phyloP scores from a whole-genome alignment of 2,329 filamentous ascomycete species.

The Trichophyton schoenleinii region DNA sequence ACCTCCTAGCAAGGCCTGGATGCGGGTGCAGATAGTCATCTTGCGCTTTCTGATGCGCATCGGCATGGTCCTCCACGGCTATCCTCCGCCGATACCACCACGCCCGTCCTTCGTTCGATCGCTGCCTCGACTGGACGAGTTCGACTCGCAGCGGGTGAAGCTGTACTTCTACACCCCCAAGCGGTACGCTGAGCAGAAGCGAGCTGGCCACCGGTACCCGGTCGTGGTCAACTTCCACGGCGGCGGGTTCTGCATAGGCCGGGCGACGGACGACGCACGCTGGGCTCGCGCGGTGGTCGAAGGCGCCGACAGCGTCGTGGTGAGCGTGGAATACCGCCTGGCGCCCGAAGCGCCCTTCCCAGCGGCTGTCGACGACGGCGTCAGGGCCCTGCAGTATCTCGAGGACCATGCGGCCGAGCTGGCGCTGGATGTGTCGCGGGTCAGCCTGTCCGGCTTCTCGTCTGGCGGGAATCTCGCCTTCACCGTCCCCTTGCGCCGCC shows the following conservation, averaged over 20 bases:
- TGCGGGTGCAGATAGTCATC: conserved; percentile 47
- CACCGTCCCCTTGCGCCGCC: conserved; percentile 47
- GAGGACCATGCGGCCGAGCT: conserved; percentile 44
- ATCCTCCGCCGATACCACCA: conserved; percentile 49
- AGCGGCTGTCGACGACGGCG: conserved; percentile 43
- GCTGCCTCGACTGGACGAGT: conserved; percentile 35
- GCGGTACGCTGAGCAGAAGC: conserved; percentile 22
- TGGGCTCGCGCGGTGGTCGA: conserved; percentile 47
- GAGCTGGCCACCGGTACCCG: conserved; percentile 38
- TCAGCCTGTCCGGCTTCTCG: conserved; percentile 50
- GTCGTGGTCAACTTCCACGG: conserved; percentile 53
- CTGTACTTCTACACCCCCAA: conserved; percentile 51
- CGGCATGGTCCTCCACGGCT: conserved; percentile 55
- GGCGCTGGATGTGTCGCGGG: conserved; percentile 44
- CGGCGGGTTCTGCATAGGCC: conserved; percentile 50
- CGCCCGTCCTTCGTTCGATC: conserved; percentile 46
- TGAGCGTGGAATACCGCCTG: conserved; percentile 48
- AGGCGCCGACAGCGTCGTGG: conserved; percentile 48
- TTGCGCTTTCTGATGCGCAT: conserved; percentile 57
- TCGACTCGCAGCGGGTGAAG: conserved; percentile 24
- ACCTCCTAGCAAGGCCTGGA: neutral
- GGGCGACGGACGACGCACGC: conserved; percentile 47
- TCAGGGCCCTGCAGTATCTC: conserved; percentile 48
- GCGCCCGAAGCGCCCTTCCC: conserved; percentile 50
- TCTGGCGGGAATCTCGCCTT: conserved; percentile 52